A percentile compares a stretch with the other conserved stretches of the same genome.
phyloP scores from a whole-genome alignment of 140 eudicot genomes.

The Senecio squalidus region DNA sequence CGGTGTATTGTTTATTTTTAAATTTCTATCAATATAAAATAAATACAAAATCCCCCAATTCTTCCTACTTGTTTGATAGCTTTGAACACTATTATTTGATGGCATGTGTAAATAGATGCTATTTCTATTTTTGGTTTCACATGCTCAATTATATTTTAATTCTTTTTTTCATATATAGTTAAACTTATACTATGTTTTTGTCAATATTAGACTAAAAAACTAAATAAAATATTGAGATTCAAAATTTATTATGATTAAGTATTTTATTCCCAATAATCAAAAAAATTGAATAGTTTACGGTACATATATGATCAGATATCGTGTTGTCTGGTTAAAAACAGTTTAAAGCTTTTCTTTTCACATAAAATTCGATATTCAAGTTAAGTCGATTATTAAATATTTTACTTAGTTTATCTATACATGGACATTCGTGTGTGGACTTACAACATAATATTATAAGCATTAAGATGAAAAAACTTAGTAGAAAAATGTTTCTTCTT shows the following conservation, averaged over 20 bases:
- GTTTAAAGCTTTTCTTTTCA: too few relatives aligned
- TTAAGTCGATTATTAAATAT: too few relatives aligned
- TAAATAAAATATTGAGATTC: background rate
- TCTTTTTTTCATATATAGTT: background rate
- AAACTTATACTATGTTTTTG: conserved; percentile 11
- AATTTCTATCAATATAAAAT: background rate
- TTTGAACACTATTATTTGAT: conserved; percentile 22
- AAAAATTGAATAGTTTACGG: background rate
- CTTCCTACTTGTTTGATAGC: conserved; percentile 23
- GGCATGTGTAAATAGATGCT: conserved; percentile 19
- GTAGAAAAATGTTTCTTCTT: background rate
- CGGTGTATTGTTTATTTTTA: too few relatives aligned
- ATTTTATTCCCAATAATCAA: background rate
- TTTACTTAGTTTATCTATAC: too few relatives aligned
- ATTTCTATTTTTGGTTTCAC: conserved; percentile 23
- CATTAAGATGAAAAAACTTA: background rate
- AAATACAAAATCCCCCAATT: conserved; percentile 8
- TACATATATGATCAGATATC: too few relatives aligned
- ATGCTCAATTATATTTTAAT: conserved; percentile 11
- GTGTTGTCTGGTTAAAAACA: too few relatives aligned
- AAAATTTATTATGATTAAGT: background rate
- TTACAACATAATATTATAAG: too few relatives aligned
- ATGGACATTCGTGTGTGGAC: too few relatives aligned
- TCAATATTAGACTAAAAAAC: conserved; percentile 6
- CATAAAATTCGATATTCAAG: too few relatives aligned